These are phyloP conservation scores for Nakazawaea populi DNA, from an alignment of 805 yeast species.

Conservation along the genomic window DNA sequence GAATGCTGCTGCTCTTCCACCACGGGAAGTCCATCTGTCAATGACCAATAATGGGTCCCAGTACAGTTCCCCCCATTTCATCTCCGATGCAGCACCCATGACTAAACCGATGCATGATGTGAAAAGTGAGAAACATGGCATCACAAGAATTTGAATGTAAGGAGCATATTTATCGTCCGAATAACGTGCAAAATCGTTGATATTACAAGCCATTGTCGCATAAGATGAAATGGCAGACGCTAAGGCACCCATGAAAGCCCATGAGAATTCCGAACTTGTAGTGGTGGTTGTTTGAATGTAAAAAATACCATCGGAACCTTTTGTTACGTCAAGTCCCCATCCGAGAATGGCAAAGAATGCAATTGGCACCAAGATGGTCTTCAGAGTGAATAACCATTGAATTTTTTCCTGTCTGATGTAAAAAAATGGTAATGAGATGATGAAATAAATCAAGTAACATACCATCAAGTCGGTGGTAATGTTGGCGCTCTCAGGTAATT, in stretches of 20 bases:
- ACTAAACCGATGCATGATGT: conserved; percentile 14
- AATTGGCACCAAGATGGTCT: conserved; percentile 22
- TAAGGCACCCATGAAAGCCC: conserved; percentile 20
- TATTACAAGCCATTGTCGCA: conserved; percentile 31
- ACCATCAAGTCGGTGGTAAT: conserved; percentile 22
- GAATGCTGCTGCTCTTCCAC: conserved; percentile 15
- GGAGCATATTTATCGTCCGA: conserved; percentile 25
- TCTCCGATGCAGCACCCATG: conserved; percentile 14
- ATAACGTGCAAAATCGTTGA: conserved; percentile 33
- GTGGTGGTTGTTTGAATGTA: conserved; percentile 16
- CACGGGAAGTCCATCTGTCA: conserved; percentile 12
- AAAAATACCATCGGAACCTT: conserved; percentile 17
- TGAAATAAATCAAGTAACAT: conserved; percentile 26
- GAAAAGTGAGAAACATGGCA: conserved; percentile 12
- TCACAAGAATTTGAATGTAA: conserved; percentile 23
- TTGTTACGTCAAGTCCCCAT: conserved; percentile 24
- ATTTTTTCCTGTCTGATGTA: conserved; percentile 26
- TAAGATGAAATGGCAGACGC: conserved; percentile 27
- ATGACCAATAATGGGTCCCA: conserved; percentile 16
- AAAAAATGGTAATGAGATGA: conserved; percentile 26
- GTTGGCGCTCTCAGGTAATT: conserved; percentile 20
- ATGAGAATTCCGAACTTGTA: conserved; percentile 18
- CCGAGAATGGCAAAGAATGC: conserved; percentile 22
- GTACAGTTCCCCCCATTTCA: conserved; percentile 12
- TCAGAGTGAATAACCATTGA: conserved; percentile 26